Percentiles rank a stretch among this genome's conserved stretches.
These are phyloP conservation scores for Colletotrichum shisoi DNA, from an alignment of 2,329 filamentous ascomycete species.

Conservation along the genomic window DNA sequence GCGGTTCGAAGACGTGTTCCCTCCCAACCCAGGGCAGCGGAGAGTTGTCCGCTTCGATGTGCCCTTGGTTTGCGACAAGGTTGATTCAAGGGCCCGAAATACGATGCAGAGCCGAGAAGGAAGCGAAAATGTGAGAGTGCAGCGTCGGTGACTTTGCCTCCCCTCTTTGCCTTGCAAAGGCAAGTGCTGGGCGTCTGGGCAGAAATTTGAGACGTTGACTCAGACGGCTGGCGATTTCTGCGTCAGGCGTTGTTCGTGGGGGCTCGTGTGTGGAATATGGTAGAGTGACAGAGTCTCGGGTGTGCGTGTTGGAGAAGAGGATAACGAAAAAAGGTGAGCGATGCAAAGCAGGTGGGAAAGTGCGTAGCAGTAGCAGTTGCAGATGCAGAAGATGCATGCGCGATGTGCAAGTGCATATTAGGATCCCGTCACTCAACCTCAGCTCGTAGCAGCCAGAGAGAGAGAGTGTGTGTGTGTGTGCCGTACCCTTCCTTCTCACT, in stretches of 20 bases:
- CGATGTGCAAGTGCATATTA: constrained; percentile 1
- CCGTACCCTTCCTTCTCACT: constrained; percentile 1
- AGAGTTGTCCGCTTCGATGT: constrained; percentile 18
- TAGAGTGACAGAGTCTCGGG: not conserved
- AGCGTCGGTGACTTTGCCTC: not conserved
- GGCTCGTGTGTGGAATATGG: not conserved
- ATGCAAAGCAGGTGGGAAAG: constrained; percentile 3
- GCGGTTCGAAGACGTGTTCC: constrained; percentile 7
- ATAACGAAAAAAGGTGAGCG: not conserved
- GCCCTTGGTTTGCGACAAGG: constrained; percentile 15
- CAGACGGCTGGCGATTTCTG: constrained; percentile 13
- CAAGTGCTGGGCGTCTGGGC: constrained; percentile 7
- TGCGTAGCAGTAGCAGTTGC: not conserved
- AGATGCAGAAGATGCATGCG: too few relatives aligned
- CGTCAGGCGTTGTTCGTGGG: constrained; percentile 17
- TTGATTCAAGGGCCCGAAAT: constrained; percentile 12
- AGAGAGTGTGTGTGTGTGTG: not conserved
- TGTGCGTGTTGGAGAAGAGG: not conserved
- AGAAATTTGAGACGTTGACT: constrained; percentile 25
- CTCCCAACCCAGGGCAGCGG: constrained; percentile 11
- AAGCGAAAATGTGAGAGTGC: not conserved
- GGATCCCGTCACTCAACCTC: not conserved
- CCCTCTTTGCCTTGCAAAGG: not conserved
- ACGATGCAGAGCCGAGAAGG: not conserved
- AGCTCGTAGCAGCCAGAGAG: too few relatives aligned